Conservation (phyloP, 1,139 yeast genomes). For the Nadsonia commutata region DNA sequence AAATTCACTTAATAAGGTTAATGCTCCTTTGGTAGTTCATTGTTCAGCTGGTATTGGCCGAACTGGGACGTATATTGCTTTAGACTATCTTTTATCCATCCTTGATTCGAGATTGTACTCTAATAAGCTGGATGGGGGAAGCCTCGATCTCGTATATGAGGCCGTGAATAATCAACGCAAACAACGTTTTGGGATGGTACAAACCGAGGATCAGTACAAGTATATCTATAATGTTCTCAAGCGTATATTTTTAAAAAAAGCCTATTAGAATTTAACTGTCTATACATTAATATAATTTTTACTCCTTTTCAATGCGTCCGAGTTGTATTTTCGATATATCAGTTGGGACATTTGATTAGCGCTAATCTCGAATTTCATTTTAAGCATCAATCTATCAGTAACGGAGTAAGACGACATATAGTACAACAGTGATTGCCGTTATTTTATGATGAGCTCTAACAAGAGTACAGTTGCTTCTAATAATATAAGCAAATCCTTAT, state of each 20-base stretch:
- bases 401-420: too few species aligned
- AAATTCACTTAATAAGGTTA: slow-evolving; percentile 16
- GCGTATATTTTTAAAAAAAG: neutral
- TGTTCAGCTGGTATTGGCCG: slow-evolving; percentile 84
- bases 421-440: too few species aligned
- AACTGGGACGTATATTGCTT: slow-evolving; percentile 62
- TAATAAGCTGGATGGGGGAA: slow-evolving; percentile 1
- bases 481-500: too few species aligned
- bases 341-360: too few species aligned
- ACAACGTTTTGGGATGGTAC: slow-evolving; percentile 55
- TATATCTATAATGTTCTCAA: slow-evolving; percentile 28
- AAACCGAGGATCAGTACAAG: slow-evolving; percentile 39
- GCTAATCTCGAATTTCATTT: too few species aligned
- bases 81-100: slow-evolving; percentile 35
- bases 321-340: too few species aligned
- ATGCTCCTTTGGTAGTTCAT: slow-evolving; percentile 40
- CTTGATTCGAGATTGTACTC: slow-evolving; percentile 5
- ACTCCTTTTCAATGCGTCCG: too few species aligned
- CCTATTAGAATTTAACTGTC: neutral
- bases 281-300: neutral
- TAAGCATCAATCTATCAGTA: too few species aligned
- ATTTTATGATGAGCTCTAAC: too few species aligned
- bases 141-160: slow-evolving; percentile 18
- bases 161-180: slow-evolving; percentile 34
- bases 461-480: too few species aligned